phyloP scores from a whole-genome alignment of 2,329 filamentous ascomycete genomes.

The Cryphonectria radicalis region DNA sequence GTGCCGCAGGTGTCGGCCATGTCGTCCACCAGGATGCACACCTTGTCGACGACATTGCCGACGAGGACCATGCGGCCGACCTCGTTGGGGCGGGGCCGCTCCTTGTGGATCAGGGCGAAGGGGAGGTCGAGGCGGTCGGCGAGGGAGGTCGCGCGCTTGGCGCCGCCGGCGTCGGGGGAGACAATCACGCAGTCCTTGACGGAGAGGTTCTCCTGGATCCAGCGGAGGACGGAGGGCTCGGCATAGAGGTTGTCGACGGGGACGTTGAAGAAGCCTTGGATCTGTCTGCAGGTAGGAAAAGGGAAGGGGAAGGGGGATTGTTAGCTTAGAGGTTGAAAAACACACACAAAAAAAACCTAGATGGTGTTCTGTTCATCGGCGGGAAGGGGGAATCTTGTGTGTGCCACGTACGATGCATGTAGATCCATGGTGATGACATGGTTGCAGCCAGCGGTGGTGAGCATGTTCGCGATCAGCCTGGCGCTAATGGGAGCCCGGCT shows the following conservation, averaged over 20 bases:
- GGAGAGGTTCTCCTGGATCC: slow-evolving; percentile 80
- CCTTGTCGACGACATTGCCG: slow-evolving; percentile 80
- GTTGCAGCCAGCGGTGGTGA: slow-evolving; percentile 84
- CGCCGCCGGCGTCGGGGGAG: slow-evolving; percentile 93
- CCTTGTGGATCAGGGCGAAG: slow-evolving; percentile 97
- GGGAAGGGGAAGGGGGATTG: slow-evolving; percentile 65
- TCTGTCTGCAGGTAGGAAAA: slow-evolving; percentile 56
- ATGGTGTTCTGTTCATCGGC: too few relatives aligned
- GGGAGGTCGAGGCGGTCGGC: slow-evolving; percentile 92
- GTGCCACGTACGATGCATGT: slow-evolving; percentile 74
- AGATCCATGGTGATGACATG: slow-evolving; percentile 94
- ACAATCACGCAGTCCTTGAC: slow-evolving; percentile 89
- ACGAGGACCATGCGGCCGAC: slow-evolving; percentile 80
- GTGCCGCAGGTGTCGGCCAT: slow-evolving; percentile 88
- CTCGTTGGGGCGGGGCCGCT: slow-evolving; percentile 60
- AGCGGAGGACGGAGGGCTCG: slow-evolving; percentile 71
- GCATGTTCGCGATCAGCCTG: slow-evolving; percentile 96
- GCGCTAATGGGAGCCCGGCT: slow-evolving; percentile 95
- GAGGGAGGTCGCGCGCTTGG: slow-evolving; percentile 93
- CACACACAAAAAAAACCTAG: too few relatives aligned
- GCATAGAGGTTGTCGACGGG: slow-evolving; percentile 98
- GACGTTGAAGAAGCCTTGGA: slow-evolving; percentile 98
- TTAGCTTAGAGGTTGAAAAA: slow-evolving; percentile 39
- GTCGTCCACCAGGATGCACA: slow-evolving; percentile 95
- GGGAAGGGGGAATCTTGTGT: slow-evolving; percentile 13